Conservation (phyloP, 495 filamentous ascomycete species). For the Niebla homalea region DNA sequence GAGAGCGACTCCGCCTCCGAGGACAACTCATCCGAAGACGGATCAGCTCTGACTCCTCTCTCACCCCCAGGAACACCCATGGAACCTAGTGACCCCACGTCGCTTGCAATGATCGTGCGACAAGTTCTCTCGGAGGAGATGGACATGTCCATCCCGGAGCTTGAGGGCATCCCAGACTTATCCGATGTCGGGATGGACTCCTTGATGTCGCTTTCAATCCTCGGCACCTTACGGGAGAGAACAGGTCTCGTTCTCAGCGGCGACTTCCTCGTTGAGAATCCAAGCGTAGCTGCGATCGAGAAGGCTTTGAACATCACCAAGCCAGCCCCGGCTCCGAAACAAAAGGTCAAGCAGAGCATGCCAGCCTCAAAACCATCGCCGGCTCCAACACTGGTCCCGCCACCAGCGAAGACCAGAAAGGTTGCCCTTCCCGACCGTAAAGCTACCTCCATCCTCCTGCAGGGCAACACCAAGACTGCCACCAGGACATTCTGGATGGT, state of each 20-base stretch:
- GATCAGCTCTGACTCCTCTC: conserved; percentile 5
- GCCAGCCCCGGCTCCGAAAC: conserved; percentile 18
- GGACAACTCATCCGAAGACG: conserved; percentile 15
- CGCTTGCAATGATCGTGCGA: conserved; percentile 12
- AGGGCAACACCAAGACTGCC: conserved; percentile 33
- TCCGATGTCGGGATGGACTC: conserved; percentile 40
- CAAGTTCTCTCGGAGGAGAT: conserved; percentile 36
- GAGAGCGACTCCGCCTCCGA: conserved; percentile 25
- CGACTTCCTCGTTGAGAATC: conserved; percentile 16
- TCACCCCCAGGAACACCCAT: conserved; percentile 9
- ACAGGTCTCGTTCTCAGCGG: conserved; percentile 10
- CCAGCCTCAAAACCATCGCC: conserved; percentile 13
- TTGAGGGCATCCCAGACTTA: conserved; percentile 33
- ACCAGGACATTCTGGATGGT: conserved; percentile 34
- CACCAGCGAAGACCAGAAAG: conserved; percentile 12
- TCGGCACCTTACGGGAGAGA: conserved; percentile 43
- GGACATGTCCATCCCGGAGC: conserved; percentile 49
- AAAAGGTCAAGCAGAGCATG: conserved; percentile 16
- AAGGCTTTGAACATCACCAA: conserved; percentile 20
- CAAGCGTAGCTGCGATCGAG: conserved; percentile 21
- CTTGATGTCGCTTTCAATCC: conserved; percentile 36
- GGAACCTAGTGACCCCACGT: conserved; percentile 5
- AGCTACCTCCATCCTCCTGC: conserved; percentile 38
- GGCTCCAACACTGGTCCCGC: conserved; percentile 7
- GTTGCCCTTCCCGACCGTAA: conserved; percentile 21